These are phyloP conservation scores for Aspergillus wentii DNA, from an alignment of 495 filamentous ascomycete species.

Conservation along the genomic window DNA sequence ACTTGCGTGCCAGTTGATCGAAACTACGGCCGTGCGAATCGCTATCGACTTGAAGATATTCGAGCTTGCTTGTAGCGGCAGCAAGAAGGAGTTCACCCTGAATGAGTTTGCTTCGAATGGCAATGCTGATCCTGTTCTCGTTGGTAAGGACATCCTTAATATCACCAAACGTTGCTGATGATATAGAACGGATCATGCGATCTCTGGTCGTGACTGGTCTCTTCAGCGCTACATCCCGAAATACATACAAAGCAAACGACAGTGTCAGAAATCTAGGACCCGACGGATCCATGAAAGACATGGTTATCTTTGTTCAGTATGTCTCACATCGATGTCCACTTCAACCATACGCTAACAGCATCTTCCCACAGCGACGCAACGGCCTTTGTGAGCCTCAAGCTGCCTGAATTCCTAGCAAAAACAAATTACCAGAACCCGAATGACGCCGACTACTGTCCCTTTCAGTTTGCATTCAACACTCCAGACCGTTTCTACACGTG, in stretches of 20 bases:
- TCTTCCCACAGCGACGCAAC: neutral
- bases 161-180: too few relatives aligned
- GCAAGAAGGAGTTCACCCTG: too few relatives aligned
- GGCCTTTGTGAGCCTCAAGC: neutral
- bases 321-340: too few relatives aligned
- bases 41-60: too few relatives aligned
- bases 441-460: constrained; percentile 8
- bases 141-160: too few relatives aligned
- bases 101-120: too few relatives aligned
- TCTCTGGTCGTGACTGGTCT: neutral
- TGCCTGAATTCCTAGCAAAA: constrained; percentile 11
- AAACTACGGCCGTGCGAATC: too few relatives aligned
- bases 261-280: neutral
- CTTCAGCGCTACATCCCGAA: neutral
- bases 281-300: neutral
- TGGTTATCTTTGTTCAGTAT: constrained; percentile 1
- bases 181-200: constrained; percentile 3
- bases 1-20: too few relatives aligned
- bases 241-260: neutral
- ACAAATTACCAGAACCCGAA: constrained; percentile 9
- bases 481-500: neutral
- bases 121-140: too few relatives aligned
- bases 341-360: neutral
- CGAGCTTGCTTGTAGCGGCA: too few relatives aligned
- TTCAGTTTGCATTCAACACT: constrained; percentile 5